A percentile compares a stretch with the other conserved stretches of the same genome.
phyloP scores from a whole-genome alignment of 805 yeast species.

The Pichia rugopelliculosa region DNA sequence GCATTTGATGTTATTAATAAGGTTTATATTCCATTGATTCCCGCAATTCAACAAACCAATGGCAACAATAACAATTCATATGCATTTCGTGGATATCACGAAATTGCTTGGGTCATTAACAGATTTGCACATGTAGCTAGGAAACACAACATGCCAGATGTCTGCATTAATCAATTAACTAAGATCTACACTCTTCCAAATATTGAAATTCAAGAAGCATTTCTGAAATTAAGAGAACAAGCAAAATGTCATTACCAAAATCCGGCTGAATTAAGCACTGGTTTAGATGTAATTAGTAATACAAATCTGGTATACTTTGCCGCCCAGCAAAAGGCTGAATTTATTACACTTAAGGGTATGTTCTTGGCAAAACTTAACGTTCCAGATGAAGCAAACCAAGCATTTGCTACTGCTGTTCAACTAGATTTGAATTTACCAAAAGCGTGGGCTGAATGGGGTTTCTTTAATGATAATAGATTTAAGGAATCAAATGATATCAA shows the following conservation, averaged over 20 bases:
- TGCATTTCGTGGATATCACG: slow-evolving; percentile 97
- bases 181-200: slow-evolving; percentile 94
- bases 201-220: slow-evolving; percentile 97
- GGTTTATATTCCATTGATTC: slow-evolving; percentile 88
- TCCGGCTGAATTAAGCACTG: slow-evolving; percentile 84
- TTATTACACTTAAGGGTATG: slow-evolving; percentile 97
- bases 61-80: slow-evolving; percentile 71
- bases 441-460: slow-evolving; percentile 99
- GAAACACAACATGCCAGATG: slow-evolving; percentile 94
- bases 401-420: slow-evolving; percentile 96
- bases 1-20: slow-evolving; percentile 94
- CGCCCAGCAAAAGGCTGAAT: slow-evolving; percentile 96
- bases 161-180: slow-evolving; percentile 85
- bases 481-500: slow-evolving; percentile 74
- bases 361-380: slow-evolving; percentile 86
- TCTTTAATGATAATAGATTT: slow-evolving; percentile 81
- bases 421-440: slow-evolving; percentile 89
- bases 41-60: slow-evolving; percentile 67
- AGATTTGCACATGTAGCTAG: slow-evolving; percentile 98
- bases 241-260: slow-evolving; percentile 96
- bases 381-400: slow-evolving; percentile 93
- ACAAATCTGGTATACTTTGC: slow-evolving; percentile 95
- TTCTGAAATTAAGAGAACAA: slow-evolving; percentile 89
- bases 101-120: slow-evolving; percentile 97
- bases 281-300: slow-evolving; percentile 92